Percentiles rank a stretch among this genome's conserved stretches.
These are phyloP conservation scores for Epichloe aotearoae DNA, from an alignment of 2,329 filamentous ascomycete genomes.

Conservation along the genomic window DNA sequence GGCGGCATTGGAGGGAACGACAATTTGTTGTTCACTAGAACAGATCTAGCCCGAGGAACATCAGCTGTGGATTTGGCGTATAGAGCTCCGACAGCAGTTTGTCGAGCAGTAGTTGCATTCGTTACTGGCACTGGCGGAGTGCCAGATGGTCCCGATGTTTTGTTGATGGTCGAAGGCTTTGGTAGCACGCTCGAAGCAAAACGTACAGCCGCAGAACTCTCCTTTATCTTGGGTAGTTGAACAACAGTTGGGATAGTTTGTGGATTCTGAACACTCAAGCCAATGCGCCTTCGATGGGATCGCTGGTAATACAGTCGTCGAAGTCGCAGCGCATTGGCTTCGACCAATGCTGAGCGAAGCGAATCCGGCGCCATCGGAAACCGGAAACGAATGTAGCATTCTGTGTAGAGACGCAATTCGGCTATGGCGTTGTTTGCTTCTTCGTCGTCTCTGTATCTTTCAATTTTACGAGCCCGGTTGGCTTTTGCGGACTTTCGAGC, in stretches of 20 bases:
- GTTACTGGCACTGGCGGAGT: no score
- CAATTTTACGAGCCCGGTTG: slow-evolving; percentile 11
- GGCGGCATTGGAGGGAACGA: no score
- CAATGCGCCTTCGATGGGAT: not conserved
- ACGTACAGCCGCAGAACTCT: no score
- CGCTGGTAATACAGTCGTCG: not conserved
- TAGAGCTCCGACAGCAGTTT: no score
- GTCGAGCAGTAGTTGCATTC: no score
- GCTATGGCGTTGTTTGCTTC: slow-evolving; percentile 15
- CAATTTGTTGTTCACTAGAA: no score
- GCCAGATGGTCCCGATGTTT: no score
- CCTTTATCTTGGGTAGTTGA: no score
- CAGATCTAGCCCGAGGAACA: no score
- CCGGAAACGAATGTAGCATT: slow-evolving; percentile 16
- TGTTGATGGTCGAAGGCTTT: no score
- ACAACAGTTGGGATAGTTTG: not conserved
- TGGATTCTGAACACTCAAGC: not conserved
- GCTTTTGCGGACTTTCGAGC: slow-evolving; percentile 15
- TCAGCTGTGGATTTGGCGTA: no score
- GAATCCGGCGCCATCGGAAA: slow-evolving; percentile 14
- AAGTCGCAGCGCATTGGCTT: not conserved
- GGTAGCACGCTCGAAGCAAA: no score
- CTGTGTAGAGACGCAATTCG: slow-evolving; percentile 16
- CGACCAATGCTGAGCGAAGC: slow-evolving; percentile 10
- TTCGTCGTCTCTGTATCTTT: slow-evolving; percentile 13